Evolutionary conservation across 345 rosid genomes (phyloP).

Genomic region (Citrus cavaleriei): DNA sequence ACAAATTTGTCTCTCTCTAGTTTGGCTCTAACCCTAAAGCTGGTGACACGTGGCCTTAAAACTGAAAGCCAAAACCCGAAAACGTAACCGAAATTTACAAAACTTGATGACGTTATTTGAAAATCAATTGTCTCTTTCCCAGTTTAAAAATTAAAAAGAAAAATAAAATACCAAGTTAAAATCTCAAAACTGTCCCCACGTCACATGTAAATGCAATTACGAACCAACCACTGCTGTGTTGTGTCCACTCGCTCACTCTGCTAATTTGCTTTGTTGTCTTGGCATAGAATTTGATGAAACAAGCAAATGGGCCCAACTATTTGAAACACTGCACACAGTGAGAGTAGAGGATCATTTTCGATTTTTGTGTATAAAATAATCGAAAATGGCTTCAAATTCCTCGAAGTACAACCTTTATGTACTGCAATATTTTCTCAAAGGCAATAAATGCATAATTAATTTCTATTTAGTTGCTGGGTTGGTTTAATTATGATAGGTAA

Average conservation of each 20-base stretch:
- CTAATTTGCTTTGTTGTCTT: not conserved
- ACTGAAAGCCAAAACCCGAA: not conserved
- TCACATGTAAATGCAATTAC: not conserved
- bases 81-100: not conserved
- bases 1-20: not conserved
- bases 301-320: not conserved
- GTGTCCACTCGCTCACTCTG: too few species aligned
- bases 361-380: not conserved
- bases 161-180: not conserved
- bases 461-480: not conserved
- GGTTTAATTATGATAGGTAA: not conserved
- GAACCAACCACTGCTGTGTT: too few species aligned
- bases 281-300: not conserved
- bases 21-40: not conserved
- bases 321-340: too few species aligned
- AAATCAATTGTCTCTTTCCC: not conserved
- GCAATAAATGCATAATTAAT: not conserved
- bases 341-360: not conserved
- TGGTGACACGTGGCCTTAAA: not conserved
- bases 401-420: not conserved
- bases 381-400: not conserved
- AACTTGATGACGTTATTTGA: not conserved
- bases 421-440: not conserved
- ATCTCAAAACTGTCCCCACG: not conserved
- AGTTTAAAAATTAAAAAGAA: not conserved